Percentiles rank a stretch among this genome's conserved stretches.
phyloP scores from a whole-genome alignment of 208 protist genomes.

The Leptomonas seymouri region DNA sequence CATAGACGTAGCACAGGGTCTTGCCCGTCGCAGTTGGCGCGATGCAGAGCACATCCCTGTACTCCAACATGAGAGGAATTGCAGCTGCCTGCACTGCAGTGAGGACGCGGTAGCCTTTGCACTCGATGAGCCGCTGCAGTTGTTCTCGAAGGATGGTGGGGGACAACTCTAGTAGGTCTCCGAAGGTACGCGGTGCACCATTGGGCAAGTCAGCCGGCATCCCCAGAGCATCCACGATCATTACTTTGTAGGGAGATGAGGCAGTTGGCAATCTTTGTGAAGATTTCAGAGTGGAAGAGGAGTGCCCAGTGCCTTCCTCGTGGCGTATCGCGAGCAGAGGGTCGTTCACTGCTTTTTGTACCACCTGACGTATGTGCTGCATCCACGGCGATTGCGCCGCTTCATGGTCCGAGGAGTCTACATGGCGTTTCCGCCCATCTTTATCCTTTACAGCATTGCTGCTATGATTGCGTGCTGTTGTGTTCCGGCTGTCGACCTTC shows the following conservation, averaged over 20 bases:
- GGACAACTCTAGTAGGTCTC: constrained; percentile 54
- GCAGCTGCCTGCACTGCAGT: constrained; percentile 63
- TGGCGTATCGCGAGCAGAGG: constrained; percentile 2
- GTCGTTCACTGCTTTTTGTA: constrained; percentile 32
- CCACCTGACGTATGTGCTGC: constrained; percentile 36
- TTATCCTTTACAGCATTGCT: not conserved
- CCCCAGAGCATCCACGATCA: constrained; percentile 69
- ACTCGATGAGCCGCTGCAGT: constrained; percentile 41
- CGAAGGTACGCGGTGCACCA: constrained; percentile 48
- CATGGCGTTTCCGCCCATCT: not conserved
- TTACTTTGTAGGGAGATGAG: constrained; percentile 39
- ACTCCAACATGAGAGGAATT: constrained; percentile 68
- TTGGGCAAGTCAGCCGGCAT: constrained; percentile 69
- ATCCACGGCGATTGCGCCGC: constrained; percentile 4
- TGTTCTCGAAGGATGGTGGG: constrained; percentile 46
- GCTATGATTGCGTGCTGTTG: not conserved
- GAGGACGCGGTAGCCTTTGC: constrained; percentile 40
- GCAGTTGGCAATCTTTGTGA: not conserved
- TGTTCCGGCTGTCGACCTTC: not conserved
- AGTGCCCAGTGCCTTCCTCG: not conserved
- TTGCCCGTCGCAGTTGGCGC: constrained; percentile 93
- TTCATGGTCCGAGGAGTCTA: no score
- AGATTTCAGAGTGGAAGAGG: not conserved
- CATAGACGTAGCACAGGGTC: constrained; percentile 90
- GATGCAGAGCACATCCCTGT: constrained; percentile 85